Evolutionary conservation across 768 basidiomycete genomes (phyloP).

Genomic region (Tubosaeta brunneosetosa): DNA sequence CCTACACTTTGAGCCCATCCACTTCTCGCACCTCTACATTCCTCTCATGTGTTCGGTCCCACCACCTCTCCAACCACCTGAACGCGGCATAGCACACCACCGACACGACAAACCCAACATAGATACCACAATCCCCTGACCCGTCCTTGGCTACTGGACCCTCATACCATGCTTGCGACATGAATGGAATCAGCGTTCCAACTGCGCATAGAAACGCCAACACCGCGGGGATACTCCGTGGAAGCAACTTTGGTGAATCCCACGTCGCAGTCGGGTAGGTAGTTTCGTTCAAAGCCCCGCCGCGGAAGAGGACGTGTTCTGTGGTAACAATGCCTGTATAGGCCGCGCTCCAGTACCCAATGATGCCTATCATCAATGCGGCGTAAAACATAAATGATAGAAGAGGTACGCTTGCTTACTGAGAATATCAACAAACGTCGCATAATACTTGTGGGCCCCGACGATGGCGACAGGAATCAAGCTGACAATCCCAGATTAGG

Average conservation of each 20-base stretch:
- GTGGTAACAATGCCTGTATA: constrained; percentile 37
- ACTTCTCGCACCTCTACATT: not conserved
- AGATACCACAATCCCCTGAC: constrained; percentile 48
- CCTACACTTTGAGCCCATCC: constrained; percentile 2
- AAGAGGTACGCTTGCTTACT: constrained; percentile 18
- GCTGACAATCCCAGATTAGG: constrained; percentile 18
- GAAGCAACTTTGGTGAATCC: constrained; percentile 35
- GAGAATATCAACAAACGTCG: constrained; percentile 40
- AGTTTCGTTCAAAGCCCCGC: constrained; percentile 27
- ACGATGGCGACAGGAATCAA: constrained; percentile 46
- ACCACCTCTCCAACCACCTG: constrained; percentile 27
- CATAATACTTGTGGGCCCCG: constrained; percentile 42
- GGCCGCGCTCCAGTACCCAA: constrained; percentile 42
- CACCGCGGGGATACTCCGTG: constrained; percentile 39
- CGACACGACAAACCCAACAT: constrained; percentile 35
- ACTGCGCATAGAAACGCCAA: constrained; percentile 37
- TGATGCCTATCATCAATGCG: constrained; percentile 29
- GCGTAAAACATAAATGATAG: not conserved
- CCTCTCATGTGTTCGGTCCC: not conserved
- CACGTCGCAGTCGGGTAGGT: constrained; percentile 37
- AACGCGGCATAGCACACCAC: constrained; percentile 28
- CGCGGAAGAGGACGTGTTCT: constrained; percentile 44
- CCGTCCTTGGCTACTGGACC: constrained; percentile 43
- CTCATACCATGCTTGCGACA: constrained; percentile 50
- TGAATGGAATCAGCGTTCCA: constrained; percentile 41